These are phyloP conservation scores for Fusarium sp. DNA, from an alignment of 2,329 filamentous ascomycete genomes.

Conservation along the genomic window DNA sequence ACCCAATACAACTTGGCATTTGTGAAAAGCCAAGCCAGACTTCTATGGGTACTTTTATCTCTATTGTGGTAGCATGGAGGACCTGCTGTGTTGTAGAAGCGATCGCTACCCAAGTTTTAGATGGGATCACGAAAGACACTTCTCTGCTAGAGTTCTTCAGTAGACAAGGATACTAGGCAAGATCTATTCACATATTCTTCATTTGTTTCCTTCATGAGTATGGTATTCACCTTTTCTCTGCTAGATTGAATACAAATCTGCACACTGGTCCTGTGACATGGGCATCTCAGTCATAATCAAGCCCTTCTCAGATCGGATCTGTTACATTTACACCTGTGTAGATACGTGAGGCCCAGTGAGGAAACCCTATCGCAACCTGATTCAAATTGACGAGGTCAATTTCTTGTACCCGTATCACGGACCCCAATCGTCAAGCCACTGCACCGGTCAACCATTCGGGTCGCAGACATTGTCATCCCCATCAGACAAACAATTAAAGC, in stretches of 20 bases:
- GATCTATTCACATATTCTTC: rapidly evolving
- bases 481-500: background rate
- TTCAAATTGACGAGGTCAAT: rapidly evolving
- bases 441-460: background rate
- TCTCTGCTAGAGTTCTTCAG: background rate
- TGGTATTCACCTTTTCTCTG: background rate
- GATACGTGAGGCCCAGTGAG: rapidly evolving
- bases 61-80: background rate
- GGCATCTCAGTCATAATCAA: background rate
- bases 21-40: too few species aligned
- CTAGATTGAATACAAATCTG: rapidly evolving
- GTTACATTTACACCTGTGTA: background rate
- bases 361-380: background rate
- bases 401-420: rapidly evolving
- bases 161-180: background rate
- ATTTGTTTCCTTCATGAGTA: rapidly evolving
- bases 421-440: background rate
- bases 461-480: background rate
- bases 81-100: background rate
- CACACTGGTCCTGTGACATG: rapidly evolving
- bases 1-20: too few species aligned
- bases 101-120: background rate
- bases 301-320: background rate
- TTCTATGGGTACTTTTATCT: background rate
- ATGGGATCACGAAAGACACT: background rate